Base-by-base conservation (phyloP, 1,139 yeast species). In the Scheffersomyces stambukii region DNA sequence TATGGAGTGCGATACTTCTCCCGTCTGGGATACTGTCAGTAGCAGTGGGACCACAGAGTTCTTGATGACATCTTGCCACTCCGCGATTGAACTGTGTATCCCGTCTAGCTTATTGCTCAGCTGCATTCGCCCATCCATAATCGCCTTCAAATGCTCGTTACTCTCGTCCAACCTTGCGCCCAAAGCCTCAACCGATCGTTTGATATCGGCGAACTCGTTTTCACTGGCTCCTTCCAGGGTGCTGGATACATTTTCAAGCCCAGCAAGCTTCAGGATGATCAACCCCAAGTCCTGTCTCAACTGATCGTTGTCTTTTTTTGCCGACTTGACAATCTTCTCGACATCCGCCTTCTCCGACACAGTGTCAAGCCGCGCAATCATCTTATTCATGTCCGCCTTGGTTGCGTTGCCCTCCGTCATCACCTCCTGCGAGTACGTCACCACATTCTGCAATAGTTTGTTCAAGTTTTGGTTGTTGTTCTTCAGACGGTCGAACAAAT, bases 381-480 rank as follows among this genome's bases (percentile, higher is more conserved):
- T 45, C 19, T 43, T 48, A 7, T 45, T 36, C 21, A 57, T 54
- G 32, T 58, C 65, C 17, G 52, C 45, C 33, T 60, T 59, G 10
- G 64, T 60, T 18, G 64, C 65, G 38, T 54, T 57, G 1, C 65
- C 64, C 27, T 60, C 64, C 3, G 64, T 58, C 10, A 57, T 46
- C 4, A 60, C 63, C 25, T 60, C 65, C 16, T 50, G 48, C 3
- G 64, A 52, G 42, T 61, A 58, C 13, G 46, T 45, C 13, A 64
- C 57, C 14, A 63, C 51, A 28, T 56, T 57, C 17, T 48, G 51
- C 12, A 65, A 50, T 22, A 65, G 44, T 36, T 53, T 55, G 35
- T 54, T 61, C 45, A 65, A 55, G 37, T 60, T 46, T 32, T 53
- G 59, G 43, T 65, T 64, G 40, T 65, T 65, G 38, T 60, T 64